Evolutionary conservation across 2,329 filamentous ascomycete genomes (phyloP), one percentile per base, ranked within the genome.

Genomic region (Zalaria obscura): DNA sequence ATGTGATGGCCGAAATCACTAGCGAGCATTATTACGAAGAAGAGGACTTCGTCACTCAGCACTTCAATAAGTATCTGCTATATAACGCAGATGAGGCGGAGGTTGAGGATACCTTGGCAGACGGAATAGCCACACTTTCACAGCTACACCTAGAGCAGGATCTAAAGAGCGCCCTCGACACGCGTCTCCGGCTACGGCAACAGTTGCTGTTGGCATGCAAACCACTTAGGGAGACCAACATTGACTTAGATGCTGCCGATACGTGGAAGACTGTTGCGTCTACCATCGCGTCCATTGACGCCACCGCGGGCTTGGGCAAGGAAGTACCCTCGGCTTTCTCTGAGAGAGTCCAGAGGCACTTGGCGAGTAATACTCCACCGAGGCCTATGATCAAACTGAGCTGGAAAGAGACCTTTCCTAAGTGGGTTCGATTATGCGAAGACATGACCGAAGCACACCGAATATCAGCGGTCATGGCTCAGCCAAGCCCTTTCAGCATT

Each of bases 1-100:
- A 78, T 51, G 83, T 93, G 8, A 84, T 91, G 47, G 70, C 79
- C 39, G 75, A 78, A 36, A 80, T 96, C 47, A 79, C 77, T 41
- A 71, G 72, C n/a, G 84, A 94, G 57, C 81, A 93, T 51, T 95
- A 81, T 56, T 96, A 89, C 52, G 91, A 98, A 80, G 91, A 98
- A 63, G 91, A 98, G 61, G 91, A 98, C 55, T 95, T 98, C 56
- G 85, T 93, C 18, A 88, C 86, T 5, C 87, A 93, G 58, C 83
- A 88, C 0, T 96, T 91, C 57, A 82, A 87, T 50, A 76, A 88
- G 32, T 77, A 76, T 8, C 67, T 98, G 1, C 69, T 96, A 5
- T 75, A 78, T 26, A 64, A 71, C 9, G 69, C 89, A 43, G 66
- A 74, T 10, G 60, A 69, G 2, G 63, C 68, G 4, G 67, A 72